Percentiles rank a stretch among this genome's conserved stretches.
Evolutionary conservation across 2,329 filamentous ascomycete species (phyloP).

Genomic region (Exophiala sideris): DNA sequence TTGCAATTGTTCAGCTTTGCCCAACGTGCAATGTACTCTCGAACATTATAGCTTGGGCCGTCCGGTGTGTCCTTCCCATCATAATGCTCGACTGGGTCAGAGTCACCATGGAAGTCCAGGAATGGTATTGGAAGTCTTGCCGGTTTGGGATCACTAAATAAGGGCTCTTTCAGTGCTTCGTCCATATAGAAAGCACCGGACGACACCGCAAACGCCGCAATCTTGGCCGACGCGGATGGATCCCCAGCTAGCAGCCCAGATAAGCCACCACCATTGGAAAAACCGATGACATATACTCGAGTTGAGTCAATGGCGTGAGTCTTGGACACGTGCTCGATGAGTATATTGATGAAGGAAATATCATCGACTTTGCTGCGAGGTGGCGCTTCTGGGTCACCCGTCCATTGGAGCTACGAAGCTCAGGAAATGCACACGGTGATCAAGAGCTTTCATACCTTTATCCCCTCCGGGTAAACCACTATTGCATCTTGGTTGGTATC

Average conservation of each 20-base stretch:
- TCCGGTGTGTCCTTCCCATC: conserved; percentile 30
- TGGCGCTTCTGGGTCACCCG: conserved; percentile 41
- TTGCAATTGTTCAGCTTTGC: background rate
- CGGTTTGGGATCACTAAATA: conserved; percentile 27
- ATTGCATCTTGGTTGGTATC: conserved; percentile 35
- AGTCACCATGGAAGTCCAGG: conserved; percentile 39
- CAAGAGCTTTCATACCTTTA: conserved; percentile 29
- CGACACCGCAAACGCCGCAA: conserved; percentile 51
- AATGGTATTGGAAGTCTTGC: conserved; percentile 35
- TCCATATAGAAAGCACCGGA: conserved; percentile 46
- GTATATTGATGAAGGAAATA: conserved; percentile 43
- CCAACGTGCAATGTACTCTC: conserved; percentile 1
- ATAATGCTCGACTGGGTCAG: conserved; percentile 28
- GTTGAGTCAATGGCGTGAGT: conserved; percentile 36
- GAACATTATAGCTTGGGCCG: conserved; percentile 15
- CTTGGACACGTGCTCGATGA: conserved; percentile 39
- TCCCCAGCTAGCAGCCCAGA: conserved; percentile 45
- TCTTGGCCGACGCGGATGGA: conserved; percentile 37
- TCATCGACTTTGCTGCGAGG: conserved; percentile 37
- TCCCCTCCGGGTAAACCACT: conserved; percentile 44
- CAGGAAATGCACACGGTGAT: background rate
- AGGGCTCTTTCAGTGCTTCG: conserved; percentile 11
- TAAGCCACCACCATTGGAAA: conserved; percentile 55
- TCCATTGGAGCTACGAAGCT: conserved; percentile 34
- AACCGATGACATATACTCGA: conserved; percentile 47